These are phyloP conservation scores for Ophiorrhiza pumila DNA, from an alignment of 257 asterid genomes.

Conservation along the genomic window DNA sequence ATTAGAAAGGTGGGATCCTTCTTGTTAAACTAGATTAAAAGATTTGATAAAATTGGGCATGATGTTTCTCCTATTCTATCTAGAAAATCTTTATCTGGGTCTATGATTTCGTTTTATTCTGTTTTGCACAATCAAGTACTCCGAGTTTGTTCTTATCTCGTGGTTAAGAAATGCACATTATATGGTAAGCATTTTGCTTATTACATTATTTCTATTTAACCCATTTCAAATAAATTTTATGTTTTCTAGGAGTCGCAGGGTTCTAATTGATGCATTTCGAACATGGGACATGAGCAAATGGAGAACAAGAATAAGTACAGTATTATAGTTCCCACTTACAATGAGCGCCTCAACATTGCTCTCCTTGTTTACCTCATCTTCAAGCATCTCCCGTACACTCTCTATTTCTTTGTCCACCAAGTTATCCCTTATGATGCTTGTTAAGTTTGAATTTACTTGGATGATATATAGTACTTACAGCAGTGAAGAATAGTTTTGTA, in stretches of 20 bases:
- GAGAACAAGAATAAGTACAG: slow-evolving; percentile 71
- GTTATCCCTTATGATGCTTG: not conserved
- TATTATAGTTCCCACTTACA: slow-evolving; percentile 89
- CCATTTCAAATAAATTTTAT: not conserved
- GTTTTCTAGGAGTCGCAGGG: not conserved
- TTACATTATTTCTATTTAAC: not conserved
- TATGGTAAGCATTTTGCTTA: not conserved
- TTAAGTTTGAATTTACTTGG: not conserved
- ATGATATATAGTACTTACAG: not conserved
- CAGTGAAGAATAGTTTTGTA: not conserved
- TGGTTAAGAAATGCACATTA: not conserved
- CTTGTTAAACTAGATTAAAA: not conserved
- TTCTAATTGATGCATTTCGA: slow-evolving; percentile 15
- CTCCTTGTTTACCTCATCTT: slow-evolving; percentile 77
- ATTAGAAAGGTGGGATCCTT: not conserved
- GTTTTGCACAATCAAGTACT: too few species aligned
- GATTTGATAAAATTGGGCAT: not conserved
- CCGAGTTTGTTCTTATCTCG: too few species aligned
- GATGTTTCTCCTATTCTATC: not conserved
- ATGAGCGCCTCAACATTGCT: slow-evolving; percentile 96
- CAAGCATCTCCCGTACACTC: slow-evolving; percentile 69
- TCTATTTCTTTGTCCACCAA: slow-evolving; percentile 6
- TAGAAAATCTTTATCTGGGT: too few species aligned
- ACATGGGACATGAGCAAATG: slow-evolving; percentile 20
- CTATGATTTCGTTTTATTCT: too few species aligned